phyloP scores from a whole-genome alignment of 1,284 basidiomycete genomes.

The Mycena citricolor region DNA sequence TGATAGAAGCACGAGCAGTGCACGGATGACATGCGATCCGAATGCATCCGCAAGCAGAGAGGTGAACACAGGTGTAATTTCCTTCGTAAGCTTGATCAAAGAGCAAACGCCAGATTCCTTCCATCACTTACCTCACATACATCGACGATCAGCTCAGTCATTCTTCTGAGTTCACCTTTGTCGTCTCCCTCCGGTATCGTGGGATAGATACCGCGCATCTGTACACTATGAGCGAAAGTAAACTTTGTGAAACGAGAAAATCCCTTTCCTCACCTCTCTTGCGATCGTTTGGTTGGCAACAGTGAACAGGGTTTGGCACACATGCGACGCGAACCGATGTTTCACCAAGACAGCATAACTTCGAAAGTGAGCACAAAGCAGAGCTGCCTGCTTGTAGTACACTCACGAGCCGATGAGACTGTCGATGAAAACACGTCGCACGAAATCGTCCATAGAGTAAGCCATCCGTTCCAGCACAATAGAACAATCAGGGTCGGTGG shows the following conservation, averaged over 20 bases:
- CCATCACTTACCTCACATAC: conserved; percentile 64
- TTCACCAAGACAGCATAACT: conserved; percentile 70
- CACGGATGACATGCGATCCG: conserved; percentile 84
- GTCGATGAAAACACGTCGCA: conserved; percentile 84
- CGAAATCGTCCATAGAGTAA: conserved; percentile 93
- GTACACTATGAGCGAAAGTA: conserved; percentile 5
- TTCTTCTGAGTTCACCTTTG: conserved; percentile 68
- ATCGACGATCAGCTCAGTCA: conserved; percentile 68
- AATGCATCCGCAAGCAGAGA: conserved; percentile 79
- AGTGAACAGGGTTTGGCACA: conserved; percentile 83
- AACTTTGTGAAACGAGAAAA: background rate
- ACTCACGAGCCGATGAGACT: conserved; percentile 83
- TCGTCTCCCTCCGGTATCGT: conserved; percentile 47
- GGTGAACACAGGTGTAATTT: conserved; percentile 64
- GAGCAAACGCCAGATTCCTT: conserved; percentile 10
- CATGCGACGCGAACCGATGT: conserved; percentile 91
- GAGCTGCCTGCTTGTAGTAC: background rate
- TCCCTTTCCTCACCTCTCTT: conserved; percentile 73
- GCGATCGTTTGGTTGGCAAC: conserved; percentile 74
- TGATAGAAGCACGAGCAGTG: conserved; percentile 73
- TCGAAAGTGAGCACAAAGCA: conserved; percentile 3
- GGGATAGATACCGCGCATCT: conserved; percentile 68
- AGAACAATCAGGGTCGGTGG: conserved; percentile 91
- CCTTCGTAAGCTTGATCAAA: conserved; percentile 41
- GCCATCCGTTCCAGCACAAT: conserved; percentile 84